Evolutionary conservation across 73 alveolate species (phyloP).

Genomic region (Diophrys appendiculata): DNA sequence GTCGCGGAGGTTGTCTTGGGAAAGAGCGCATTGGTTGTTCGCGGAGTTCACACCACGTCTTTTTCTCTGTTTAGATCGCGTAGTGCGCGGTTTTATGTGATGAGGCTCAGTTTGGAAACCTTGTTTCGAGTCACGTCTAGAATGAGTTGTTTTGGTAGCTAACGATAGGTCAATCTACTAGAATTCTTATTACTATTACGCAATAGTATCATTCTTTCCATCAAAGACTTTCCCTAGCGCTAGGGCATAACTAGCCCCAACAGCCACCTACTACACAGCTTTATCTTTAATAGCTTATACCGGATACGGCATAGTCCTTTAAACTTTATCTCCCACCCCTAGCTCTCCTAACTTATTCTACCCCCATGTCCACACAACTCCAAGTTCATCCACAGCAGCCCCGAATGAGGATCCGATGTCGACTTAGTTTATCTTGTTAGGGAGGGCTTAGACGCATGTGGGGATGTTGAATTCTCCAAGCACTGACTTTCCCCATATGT

Average conservation of each 20-base stretch:
- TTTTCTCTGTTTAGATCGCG: too few relatives aligned
- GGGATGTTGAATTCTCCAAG: slow-evolving; percentile 6
- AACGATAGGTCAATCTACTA: too few relatives aligned
- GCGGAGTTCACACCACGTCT: too few relatives aligned
- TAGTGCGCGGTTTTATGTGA: too few relatives aligned
- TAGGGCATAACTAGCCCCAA: not conserved
- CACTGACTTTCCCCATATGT: slow-evolving; percentile 42
- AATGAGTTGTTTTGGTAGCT: too few relatives aligned
- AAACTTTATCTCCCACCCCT: slow-evolving; percentile 48
- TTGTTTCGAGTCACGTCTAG: too few relatives aligned
- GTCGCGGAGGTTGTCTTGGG: too few relatives aligned
- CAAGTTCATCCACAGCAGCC: slow-evolving; percentile 1
- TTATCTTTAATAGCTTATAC: slow-evolving; percentile 20
- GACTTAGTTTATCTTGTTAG: not conserved
- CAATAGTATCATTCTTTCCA: too few relatives aligned
- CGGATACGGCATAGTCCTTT: slow-evolving; percentile 25
- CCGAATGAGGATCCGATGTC: slow-evolving; percentile 18
- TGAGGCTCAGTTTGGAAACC: too few relatives aligned
- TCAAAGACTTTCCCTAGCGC: slow-evolving; percentile 7
- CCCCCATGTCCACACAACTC: slow-evolving; percentile 38
- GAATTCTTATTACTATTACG: too few relatives aligned
- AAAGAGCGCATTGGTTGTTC: too few relatives aligned
- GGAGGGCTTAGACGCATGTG: slow-evolving; percentile 11
- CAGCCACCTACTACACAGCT: not conserved
- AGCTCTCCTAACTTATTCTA: slow-evolving; percentile 34